A percentile compares a stretch with the other conserved stretches of the same genome.
phyloP scores from a whole-genome alignment of 495 filamentous ascomycete species.

The Aspergillus affinis region DNA sequence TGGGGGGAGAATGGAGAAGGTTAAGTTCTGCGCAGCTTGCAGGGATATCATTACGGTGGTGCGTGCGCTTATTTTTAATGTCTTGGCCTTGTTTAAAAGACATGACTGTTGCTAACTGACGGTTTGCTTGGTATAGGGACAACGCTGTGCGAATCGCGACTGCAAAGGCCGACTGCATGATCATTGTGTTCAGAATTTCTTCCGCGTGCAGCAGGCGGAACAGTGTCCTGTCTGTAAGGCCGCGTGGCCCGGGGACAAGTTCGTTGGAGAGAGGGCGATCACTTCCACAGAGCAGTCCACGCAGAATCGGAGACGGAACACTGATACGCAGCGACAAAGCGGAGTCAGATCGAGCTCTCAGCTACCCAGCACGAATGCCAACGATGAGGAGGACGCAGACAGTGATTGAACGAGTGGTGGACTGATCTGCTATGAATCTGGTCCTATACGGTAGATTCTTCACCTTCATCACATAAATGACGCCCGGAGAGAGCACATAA shows the following conservation, averaged over 20 bases:
- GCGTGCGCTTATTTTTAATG: conserved; percentile 25
- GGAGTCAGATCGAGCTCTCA: conserved; percentile 13
- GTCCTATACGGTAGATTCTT: background rate
- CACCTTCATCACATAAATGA: background rate
- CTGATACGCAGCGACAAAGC: conserved; percentile 19
- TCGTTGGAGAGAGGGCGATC: conserved; percentile 79
- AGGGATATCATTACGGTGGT: conserved; percentile 84
- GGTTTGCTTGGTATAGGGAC: conserved; percentile 49
- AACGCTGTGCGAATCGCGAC: conserved; percentile 69
- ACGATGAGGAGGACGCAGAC: conserved; percentile 9
- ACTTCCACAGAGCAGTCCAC: conserved; percentile 28
- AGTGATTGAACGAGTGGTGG: background rate
- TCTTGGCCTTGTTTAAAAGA: background rate
- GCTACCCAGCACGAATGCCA: conserved; percentile 3
- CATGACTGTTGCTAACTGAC: conserved; percentile 8
- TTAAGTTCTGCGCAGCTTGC: conserved; percentile 88
- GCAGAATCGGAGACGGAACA: conserved; percentile 34
- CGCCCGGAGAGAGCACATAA: background rate
- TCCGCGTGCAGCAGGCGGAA: conserved; percentile 58
- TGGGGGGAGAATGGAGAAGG: conserved; percentile 47
- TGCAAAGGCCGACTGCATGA: conserved; percentile 76
- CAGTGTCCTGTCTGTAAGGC: conserved; percentile 73
- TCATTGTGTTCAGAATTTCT: conserved; percentile 71
- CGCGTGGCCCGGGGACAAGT: conserved; percentile 70
- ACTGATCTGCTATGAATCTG: background rate